Evolutionary conservation across 2,329 filamentous ascomycete species (phyloP), one percentile per base, ranked within the genome.

Genomic region (Tothia fuscella): DNA sequence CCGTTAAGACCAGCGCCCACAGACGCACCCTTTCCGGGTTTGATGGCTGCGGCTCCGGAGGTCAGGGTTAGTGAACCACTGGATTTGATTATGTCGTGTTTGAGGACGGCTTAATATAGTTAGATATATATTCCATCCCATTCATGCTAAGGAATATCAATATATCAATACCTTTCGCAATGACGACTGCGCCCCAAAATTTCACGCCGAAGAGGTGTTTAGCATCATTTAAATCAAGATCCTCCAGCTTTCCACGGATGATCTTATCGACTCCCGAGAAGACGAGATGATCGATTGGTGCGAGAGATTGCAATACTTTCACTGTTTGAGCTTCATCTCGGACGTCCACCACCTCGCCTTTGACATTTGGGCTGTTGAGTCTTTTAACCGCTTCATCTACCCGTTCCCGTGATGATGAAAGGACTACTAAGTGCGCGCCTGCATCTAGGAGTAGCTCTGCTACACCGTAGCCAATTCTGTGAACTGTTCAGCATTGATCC

Each of bases 51-150:
- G 5, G 53, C 53, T 9, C 62, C 59, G 2, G 59, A 59, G 2
- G 62, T 64, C 1, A 64, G 55, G 2, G 54, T 58, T 20, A 65
- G 47, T 1, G 61, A 58, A 28, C 61, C 61, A 20, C 60, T 59
- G 9, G 56, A 51, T 33, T 48, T 51, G 38, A 63, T 52, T 30
- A 62, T 57, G 30, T 59, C 57, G 50, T 64, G 52, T 46, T 60
- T 61, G 19, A 53, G 52, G 12, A 61, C 46, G 0, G 58, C 56
- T 58, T 19, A 14, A 29, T 9, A n/a, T 9, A 9, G 9, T 9
- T 29, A 9, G n/a, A 29, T n/a, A 34, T 34, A 19, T 9, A 10
- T 34, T 19, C 31, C 31, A 7, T 7, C 12, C 17, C 31, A 34
- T 7, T 34, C 12, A 7, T 34, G 17, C 9, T 13, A 13, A 34